Conservation (phyloP, 306 rosid genomes). For the Parietaria judaica region DNA sequence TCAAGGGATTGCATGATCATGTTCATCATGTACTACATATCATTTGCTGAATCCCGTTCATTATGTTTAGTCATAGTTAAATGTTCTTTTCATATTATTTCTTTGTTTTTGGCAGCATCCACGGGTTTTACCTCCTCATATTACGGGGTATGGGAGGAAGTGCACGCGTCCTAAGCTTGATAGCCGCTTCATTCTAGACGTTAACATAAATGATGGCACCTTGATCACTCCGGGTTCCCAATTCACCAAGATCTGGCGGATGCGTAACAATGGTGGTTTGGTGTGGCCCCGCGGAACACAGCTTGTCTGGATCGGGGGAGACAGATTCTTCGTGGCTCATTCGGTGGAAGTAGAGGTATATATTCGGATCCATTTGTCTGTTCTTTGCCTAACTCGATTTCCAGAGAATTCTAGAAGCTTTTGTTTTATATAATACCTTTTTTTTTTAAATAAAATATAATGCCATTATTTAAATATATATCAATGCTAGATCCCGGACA, state of each 20-base stretch:
- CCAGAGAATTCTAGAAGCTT: no score
- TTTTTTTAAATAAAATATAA: no score
- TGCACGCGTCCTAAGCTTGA: conserved; percentile 43
- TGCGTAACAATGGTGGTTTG: conserved; percentile 62
- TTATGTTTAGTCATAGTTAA: background rate
- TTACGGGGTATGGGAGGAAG: conserved; percentile 27
- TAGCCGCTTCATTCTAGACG: conserved; percentile 63
- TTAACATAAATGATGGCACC: conserved; percentile 75
- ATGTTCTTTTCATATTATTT: conserved; percentile 4
- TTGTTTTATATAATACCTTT: no score
- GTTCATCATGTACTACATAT: conserved; percentile 16
- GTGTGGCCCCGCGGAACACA: conserved; percentile 70
- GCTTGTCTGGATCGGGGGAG: conserved; percentile 79
- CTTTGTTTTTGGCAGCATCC: conserved; percentile 26
- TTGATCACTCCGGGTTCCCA: conserved; percentile 66
- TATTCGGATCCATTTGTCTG: background rate
- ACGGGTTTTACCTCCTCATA: conserved; percentile 18
- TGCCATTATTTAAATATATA: no score
- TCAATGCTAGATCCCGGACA: conserved; percentile 40
- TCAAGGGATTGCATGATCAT: conserved; percentile 19
- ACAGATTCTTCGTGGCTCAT: conserved; percentile 28
- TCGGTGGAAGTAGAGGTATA: conserved; percentile 61
- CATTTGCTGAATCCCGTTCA: conserved; percentile 1
- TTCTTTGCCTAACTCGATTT: no score
- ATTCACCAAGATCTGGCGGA: conserved; percentile 90